Evolutionary conservation across 177 flowering plant species (phyloP).

Genomic region (Vitis hybrid): DNA sequence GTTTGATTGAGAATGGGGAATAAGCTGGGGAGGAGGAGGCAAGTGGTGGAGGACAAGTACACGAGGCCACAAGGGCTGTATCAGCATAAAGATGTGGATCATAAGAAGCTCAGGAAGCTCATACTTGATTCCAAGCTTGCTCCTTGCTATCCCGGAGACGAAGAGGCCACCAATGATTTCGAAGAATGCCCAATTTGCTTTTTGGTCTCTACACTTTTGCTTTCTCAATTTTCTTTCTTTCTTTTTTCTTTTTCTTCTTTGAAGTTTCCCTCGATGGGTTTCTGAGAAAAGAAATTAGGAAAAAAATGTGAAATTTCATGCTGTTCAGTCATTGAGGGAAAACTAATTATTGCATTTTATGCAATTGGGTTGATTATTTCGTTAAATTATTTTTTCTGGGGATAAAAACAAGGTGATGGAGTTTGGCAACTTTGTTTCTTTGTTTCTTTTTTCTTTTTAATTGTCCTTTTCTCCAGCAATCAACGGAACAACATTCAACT

Average conservation of each 20-base stretch:
- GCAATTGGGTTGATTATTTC: too few species aligned
- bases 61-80: conserved; percentile 94
- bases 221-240: conserved; percentile 1
- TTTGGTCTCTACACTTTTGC: conserved; percentile 52
- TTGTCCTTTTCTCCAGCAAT: too few species aligned
- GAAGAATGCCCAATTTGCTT: conserved; percentile 99
- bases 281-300: background rate
- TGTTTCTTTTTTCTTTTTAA: too few species aligned
- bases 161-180: conserved; percentile 58
- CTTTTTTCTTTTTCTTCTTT: background rate
- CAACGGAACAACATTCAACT: too few species aligned
- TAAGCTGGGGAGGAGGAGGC: conserved; percentile 81
- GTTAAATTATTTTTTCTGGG: too few species aligned
- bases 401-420: too few species aligned
- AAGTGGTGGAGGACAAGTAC: conserved; percentile 91
- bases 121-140: conserved; percentile 95
- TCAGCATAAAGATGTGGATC: conserved; percentile 84
- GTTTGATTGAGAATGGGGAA: conserved; percentile 68
- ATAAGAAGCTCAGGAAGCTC: conserved; percentile 92
- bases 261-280: conserved; percentile 4
- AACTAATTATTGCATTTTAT: too few species aligned
- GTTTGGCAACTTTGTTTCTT: too few species aligned
- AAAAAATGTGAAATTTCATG: too few species aligned
- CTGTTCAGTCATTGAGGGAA: too few species aligned
- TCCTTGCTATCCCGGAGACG: conserved; percentile 94